Evolutionary conservation across 805 yeast species (phyloP).

Genomic region (Ascoidea asiatica): DNA sequence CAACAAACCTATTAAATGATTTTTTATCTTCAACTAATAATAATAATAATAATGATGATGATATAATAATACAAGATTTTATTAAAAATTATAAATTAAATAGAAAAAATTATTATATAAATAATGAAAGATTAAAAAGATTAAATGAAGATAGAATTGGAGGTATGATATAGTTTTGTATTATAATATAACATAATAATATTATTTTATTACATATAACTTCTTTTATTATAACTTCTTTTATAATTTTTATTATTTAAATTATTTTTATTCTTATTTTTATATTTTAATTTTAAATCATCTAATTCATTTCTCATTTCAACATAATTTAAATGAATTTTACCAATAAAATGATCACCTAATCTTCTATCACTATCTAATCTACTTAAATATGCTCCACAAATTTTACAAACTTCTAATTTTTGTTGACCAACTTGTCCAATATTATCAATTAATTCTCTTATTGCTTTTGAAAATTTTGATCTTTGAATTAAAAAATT

Average conservation of each 20-base stretch:
- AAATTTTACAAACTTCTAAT: conserved; percentile 76
- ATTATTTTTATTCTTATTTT: not conserved
- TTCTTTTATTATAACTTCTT: no score
- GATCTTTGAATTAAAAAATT: conserved; percentile 35
- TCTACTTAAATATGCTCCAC: conserved; percentile 81
- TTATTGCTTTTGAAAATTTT: conserved; percentile 37
- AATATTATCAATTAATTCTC: conserved; percentile 51
- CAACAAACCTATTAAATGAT: not conserved
- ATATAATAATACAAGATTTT: not conserved
- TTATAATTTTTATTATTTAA: no score
- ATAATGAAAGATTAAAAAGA: not conserved
- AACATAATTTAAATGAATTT: conserved; percentile 73
- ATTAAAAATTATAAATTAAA: no score
- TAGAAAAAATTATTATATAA: not conserved
- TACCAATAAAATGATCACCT: conserved; percentile 84
- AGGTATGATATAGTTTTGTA: not conserved
- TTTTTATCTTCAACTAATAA: no score
- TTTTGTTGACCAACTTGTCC: conserved; percentile 86
- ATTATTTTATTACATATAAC: no score
- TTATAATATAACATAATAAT: no score
- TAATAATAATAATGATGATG: not conserved
- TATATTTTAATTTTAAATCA: conserved; percentile 19
- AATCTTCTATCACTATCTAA: conserved; percentile 78
- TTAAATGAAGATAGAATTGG: not conserved
- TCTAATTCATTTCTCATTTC: conserved; percentile 50